Conservation (phyloP, 208 protist genomes). For the Crithidia thermophila region DNA sequence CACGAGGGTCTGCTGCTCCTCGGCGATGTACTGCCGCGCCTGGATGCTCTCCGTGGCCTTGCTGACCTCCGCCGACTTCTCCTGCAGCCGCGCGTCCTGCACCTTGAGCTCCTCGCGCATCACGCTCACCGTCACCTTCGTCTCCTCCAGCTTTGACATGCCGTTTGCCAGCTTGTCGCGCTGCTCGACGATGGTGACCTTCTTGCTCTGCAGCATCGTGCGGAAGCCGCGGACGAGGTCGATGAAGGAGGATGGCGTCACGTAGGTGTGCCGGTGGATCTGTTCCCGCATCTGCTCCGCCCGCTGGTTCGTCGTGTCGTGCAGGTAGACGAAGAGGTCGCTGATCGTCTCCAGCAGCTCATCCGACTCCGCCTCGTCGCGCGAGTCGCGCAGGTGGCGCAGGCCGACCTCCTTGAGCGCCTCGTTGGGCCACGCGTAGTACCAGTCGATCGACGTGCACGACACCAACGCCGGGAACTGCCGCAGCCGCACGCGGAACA, state of each 20-base stretch:
- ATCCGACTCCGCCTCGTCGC: conserved; percentile 88
- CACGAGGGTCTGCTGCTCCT: conserved; percentile 97
- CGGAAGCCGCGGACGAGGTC: conserved; percentile 97
- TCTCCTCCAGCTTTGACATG: conserved; percentile 94
- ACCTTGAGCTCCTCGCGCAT: conserved; percentile 93
- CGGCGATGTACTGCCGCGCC: conserved; percentile 94
- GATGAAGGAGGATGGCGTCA: conserved; percentile 98
- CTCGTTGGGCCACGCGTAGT: conserved; percentile 97
- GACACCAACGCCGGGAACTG: conserved; percentile 98
- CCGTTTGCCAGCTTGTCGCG: conserved; percentile 97
- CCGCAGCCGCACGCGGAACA: conserved; percentile 96
- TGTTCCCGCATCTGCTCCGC: conserved; percentile 94
- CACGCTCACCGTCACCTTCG: conserved; percentile 88
- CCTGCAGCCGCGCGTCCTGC: conserved; percentile 85
- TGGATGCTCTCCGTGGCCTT: conserved; percentile 94
- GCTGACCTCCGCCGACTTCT: conserved; percentile 88
- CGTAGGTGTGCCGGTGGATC: conserved; percentile 96
- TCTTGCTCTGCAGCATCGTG: conserved; percentile 94
- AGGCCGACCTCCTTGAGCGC: conserved; percentile 96
- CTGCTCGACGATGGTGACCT: conserved; percentile 93
- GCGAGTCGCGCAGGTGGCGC: conserved; percentile 81
- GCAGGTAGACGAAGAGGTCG: conserved; percentile 94
- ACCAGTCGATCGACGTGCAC: conserved; percentile 99
- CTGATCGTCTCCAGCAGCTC: conserved; percentile 80
- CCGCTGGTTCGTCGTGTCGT: conserved; percentile 87